Percentiles rank a stretch among this genome's conserved stretches.
phyloP scores from a whole-genome alignment of 1,284 basidiomycete species.

The Marasmius sp. region DNA sequence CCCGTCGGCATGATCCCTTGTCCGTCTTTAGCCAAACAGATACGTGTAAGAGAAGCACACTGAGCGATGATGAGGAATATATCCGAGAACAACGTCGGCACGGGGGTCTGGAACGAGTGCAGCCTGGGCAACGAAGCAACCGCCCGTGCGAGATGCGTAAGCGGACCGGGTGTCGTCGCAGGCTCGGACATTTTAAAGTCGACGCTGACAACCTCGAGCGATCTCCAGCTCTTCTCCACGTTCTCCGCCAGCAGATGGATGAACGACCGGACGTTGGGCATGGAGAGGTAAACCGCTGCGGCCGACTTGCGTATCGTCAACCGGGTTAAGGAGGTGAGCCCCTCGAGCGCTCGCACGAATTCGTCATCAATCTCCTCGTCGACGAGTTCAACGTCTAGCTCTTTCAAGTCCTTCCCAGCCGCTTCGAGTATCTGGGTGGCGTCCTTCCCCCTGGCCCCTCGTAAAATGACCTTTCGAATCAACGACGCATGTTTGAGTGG shows the following conservation, averaged over 20 bases:
- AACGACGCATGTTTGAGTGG: neutral
- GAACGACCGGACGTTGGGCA: neutral
- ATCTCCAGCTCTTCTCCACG: neutral
- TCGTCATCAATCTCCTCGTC: neutral
- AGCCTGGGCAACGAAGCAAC: neutral
- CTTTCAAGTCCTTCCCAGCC: neutral
- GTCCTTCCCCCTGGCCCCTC: neutral
- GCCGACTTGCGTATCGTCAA: neutral
- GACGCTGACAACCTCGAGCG: neutral
- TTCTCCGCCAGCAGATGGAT: neutral
- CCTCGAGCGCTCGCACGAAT: neutral
- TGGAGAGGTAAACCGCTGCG: neutral
- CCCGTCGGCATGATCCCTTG: constrained; percentile 36
- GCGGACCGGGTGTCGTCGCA: neutral
- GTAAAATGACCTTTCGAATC: neutral
- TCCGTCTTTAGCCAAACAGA: neutral
- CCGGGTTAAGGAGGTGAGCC: neutral
- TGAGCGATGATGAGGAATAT: neutral
- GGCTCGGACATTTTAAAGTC: neutral
- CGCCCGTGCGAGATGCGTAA: neutral
- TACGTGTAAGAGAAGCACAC: neutral
- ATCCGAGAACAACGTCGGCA: neutral
- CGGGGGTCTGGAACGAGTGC: neutral
- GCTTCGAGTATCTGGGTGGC: neutral
- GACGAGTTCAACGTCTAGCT: neutral